phyloP scores from a whole-genome alignment of 345 rosid species.

The Abelmoschus esculentus region DNA sequence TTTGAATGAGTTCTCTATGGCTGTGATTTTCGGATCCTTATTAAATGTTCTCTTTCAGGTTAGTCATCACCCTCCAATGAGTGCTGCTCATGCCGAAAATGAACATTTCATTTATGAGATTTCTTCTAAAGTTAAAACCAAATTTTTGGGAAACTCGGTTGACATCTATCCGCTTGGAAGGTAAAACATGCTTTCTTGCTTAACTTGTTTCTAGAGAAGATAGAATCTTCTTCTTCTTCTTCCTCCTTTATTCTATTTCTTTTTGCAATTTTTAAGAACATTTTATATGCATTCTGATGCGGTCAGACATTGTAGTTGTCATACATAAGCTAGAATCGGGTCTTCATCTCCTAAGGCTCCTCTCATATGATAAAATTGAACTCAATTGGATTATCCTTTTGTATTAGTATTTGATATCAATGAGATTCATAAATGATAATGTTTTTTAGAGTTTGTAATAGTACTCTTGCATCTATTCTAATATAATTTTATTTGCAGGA shows the following conservation, averaged over 20 bases:
- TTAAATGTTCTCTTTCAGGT: constrained; percentile 34
- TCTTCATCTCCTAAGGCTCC: not conserved
- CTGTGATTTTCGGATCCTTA: not conserved
- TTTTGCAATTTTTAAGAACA: not conserved
- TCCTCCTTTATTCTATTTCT: too few relatives aligned
- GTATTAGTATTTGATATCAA: not conserved
- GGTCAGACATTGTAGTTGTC: not conserved
- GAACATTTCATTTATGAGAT: constrained; percentile 68
- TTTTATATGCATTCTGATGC: not conserved
- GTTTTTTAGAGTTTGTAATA: not conserved
- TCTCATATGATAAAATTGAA: not conserved
- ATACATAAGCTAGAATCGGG: not conserved
- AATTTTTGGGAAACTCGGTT: constrained; percentile 68
- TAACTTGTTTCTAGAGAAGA: not conserved
- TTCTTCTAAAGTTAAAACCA: constrained; percentile 71
- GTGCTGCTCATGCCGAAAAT: constrained; percentile 79
- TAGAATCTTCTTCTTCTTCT: not conserved
- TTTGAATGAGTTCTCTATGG: not conserved
- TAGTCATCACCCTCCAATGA: constrained; percentile 82
- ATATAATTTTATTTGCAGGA: constrained; percentile 33
- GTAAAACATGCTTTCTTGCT: constrained; percentile 14
- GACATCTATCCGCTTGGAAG: constrained; percentile 83
- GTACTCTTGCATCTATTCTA: not conserved
- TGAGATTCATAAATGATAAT: not conserved
- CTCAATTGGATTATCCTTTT: not conserved